phyloP scores from a whole-genome alignment of 2,329 filamentous ascomycete species.

The Daldinia sp. region DNA sequence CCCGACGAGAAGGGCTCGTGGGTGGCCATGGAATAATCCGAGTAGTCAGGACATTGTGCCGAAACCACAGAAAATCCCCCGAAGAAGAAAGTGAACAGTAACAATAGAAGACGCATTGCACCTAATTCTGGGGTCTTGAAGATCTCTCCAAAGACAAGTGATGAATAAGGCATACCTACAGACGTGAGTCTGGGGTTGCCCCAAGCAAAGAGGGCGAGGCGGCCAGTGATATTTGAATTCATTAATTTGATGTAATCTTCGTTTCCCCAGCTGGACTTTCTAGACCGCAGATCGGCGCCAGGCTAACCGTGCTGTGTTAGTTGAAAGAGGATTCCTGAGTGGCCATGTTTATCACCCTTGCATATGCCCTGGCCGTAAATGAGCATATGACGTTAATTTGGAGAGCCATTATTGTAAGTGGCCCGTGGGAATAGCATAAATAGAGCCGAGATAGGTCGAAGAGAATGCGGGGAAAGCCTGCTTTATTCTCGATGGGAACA shows the following conservation, averaged over 20 bases:
- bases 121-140: slow-evolving; percentile 13
- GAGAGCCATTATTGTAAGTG: slow-evolving; percentile 17
- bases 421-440: slow-evolving; percentile 21
- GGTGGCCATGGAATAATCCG: slow-evolving; percentile 62
- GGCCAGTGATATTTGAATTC: slow-evolving; percentile 32
- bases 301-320: slow-evolving; percentile 24
- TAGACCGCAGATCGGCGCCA: slow-evolving; percentile 26
- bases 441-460: slow-evolving; percentile 31
- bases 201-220: slow-evolving; percentile 19
- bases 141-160: slow-evolving; percentile 5
- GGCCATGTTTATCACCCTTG: slow-evolving; percentile 32
- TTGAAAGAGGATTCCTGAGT: slow-evolving; percentile 19
- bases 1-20: slow-evolving; percentile 82
- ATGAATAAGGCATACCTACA: slow-evolving; percentile 4
- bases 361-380: slow-evolving; percentile 20
- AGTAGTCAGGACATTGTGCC: slow-evolving; percentile 69
- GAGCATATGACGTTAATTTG: slow-evolving; percentile 35
- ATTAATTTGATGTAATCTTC: slow-evolving; percentile 15
- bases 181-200: slow-evolving; percentile 15
- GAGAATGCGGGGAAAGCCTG: slow-evolving; percentile 36
- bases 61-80: slow-evolving; percentile 13
- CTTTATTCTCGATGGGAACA: slow-evolving; percentile 24
- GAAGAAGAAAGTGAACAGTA: slow-evolving; percentile 20
- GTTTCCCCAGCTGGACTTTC: slow-evolving; percentile 15
- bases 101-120: slow-evolving; percentile 22